phyloP scores from a whole-genome alignment of 2,329 filamentous ascomycete genomes.

The Scorias spongiosa region DNA sequence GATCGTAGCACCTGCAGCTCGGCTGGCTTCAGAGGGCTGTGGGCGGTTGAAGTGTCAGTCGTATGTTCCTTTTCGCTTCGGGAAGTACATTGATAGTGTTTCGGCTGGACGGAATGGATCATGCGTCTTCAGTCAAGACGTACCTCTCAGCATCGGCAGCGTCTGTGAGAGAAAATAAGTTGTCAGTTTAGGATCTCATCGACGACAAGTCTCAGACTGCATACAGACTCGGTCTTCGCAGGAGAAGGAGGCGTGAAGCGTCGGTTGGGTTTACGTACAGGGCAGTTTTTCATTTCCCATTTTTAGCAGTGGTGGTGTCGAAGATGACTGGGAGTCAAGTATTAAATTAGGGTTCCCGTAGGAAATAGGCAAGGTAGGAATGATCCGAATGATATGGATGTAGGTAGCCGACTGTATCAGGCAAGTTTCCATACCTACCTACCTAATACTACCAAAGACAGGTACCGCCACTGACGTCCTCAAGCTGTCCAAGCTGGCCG shows the following conservation, averaged over 20 bases:
- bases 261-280: slow-evolving; percentile 24
- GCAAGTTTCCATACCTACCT: too few relatives aligned
- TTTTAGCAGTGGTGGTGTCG: slow-evolving; percentile 1
- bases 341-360: too few relatives aligned
- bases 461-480: too few relatives aligned
- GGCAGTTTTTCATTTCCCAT: slow-evolving; percentile 34
- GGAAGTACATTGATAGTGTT: slow-evolving; percentile 1
- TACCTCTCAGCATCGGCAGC: slow-evolving; percentile 95
- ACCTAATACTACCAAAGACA: too few relatives aligned
- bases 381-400: too few relatives aligned
- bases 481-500: too few relatives aligned
- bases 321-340: too few relatives aligned
- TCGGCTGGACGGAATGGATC: neutral
- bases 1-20: slow-evolving; percentile 85
- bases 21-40: slow-evolving; percentile 71
- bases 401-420: too few relatives aligned
- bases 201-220: neutral
- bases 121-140: slow-evolving; percentile 10
- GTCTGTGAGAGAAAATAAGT: slow-evolving; percentile 41
- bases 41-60: slow-evolving; percentile 4
- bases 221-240: neutral
- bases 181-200: slow-evolving; percentile 12
- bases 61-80: neutral
- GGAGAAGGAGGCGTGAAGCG: neutral
- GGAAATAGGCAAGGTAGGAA: too few relatives aligned